These are phyloP conservation scores for Didymella keratinophila DNA, from an alignment of 2,329 filamentous ascomycete species.

Conservation along the genomic window DNA sequence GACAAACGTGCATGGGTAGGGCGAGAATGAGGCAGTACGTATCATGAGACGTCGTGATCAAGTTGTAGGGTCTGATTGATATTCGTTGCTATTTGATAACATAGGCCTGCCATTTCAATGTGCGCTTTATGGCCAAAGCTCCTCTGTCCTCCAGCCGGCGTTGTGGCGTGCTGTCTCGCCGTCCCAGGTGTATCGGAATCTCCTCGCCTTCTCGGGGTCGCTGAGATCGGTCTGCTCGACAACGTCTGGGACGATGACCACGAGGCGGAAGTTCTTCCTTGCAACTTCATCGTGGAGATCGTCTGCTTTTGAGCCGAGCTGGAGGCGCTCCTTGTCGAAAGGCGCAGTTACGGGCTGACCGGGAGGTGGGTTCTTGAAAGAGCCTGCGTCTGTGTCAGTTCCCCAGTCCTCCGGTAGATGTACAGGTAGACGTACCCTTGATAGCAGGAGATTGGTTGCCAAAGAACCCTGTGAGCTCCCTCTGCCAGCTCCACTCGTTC, in stretches of 20 bases:
- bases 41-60: too few species aligned
- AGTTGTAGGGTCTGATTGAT: neutral
- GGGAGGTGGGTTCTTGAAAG: slow-evolving; percentile 66
- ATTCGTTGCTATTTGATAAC: neutral
- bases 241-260: slow-evolving; percentile 82
- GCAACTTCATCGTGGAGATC: slow-evolving; percentile 75
- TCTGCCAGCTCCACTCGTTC: slow-evolving; percentile 75
- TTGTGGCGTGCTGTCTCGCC: slow-evolving; percentile 49
- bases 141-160: slow-evolving; percentile 64
- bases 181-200: slow-evolving; percentile 73
- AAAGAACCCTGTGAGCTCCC: slow-evolving; percentile 86
- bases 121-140: slow-evolving; percentile 50
- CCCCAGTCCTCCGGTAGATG: neutral
- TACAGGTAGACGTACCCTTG: slow-evolving; percentile 62
- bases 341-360: slow-evolving; percentile 56
- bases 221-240: slow-evolving; percentile 78
- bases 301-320: slow-evolving; percentile 70
- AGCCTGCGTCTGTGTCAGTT: slow-evolving; percentile 57
- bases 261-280: slow-evolving; percentile 80
- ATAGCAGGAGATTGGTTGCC: slow-evolving; percentile 84
- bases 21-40: neutral
- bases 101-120: neutral
- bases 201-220: slow-evolving; percentile 67
- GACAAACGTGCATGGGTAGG: slow-evolving; percentile 5
- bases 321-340: slow-evolving; percentile 54